These are phyloP conservation scores for Coemansia sp. DNA, from an alignment of 192 early-diverging fungal genomes.

Conservation along the genomic window DNA sequence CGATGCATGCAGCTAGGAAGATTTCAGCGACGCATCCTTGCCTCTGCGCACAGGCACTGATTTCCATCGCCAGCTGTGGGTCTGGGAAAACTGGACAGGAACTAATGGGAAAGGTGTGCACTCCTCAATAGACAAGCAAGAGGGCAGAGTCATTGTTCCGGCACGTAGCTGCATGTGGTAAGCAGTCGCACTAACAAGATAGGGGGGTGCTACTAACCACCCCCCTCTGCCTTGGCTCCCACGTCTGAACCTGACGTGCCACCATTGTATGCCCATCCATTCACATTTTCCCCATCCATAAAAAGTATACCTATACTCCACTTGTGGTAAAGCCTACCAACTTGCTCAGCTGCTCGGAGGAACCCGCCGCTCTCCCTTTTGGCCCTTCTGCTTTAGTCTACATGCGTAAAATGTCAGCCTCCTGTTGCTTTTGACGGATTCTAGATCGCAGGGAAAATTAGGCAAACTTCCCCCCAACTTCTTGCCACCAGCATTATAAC, in stretches of 20 bases:
- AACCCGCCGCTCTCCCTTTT: slow-evolving; percentile 3
- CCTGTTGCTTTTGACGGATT: slow-evolving; percentile 9
- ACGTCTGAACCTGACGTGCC: slow-evolving; percentile 18
- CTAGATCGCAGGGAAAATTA: slow-evolving; percentile 19
- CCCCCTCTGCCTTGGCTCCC: slow-evolving; percentile 13
- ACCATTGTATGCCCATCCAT: slow-evolving; percentile 12
- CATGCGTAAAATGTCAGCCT: slow-evolving; percentile 8
- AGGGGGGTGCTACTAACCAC: slow-evolving; percentile 10
- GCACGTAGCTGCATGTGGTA: background rate
- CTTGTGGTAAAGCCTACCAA: background rate
- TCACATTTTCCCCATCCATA: slow-evolving; percentile 11
- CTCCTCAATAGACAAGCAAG: slow-evolving; percentile 14
- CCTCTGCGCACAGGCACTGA: background rate
- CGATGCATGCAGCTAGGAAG: background rate
- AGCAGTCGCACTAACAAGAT: background rate
- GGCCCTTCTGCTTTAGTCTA: slow-evolving; percentile 8
- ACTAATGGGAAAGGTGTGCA: slow-evolving; percentile 12
- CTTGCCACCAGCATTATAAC: slow-evolving; percentile 15
- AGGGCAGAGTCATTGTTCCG: slow-evolving; percentile 12
- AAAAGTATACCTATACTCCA: background rate
- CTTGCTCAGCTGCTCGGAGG: slow-evolving; percentile 14
- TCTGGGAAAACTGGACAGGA: background rate
- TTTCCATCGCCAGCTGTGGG: background rate
- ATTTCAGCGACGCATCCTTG: background rate
- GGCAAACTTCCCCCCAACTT: slow-evolving; percentile 4